phyloP scores from a whole-genome alignment of 352 stramenopile species.

The Phytophthora tubulina region DNA sequence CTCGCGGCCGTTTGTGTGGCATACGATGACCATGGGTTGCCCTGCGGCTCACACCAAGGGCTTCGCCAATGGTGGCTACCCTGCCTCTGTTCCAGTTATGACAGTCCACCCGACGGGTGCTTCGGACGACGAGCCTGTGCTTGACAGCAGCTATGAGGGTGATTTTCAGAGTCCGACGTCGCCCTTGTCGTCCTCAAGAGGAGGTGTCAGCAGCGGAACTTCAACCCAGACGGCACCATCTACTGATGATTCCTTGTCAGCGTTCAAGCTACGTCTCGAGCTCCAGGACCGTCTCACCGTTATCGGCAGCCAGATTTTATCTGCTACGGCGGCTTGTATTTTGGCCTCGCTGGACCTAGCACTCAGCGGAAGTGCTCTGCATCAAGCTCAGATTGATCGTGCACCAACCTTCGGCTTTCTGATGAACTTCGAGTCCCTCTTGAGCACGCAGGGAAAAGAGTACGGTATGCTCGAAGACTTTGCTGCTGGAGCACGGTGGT shows the following conservation, averaged over 20 bases:
- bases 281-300: slow-evolving; percentile 77
- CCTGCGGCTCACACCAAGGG: slow-evolving; percentile 84
- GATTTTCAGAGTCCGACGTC: slow-evolving; percentile 46
- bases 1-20: slow-evolving; percentile 69
- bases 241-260: slow-evolving; percentile 53
- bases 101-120: slow-evolving; percentile 37
- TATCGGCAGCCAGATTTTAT: slow-evolving; percentile 81
- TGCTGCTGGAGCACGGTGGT: slow-evolving; percentile 81
- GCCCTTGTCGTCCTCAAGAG: slow-evolving; percentile 34
- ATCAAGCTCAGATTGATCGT: slow-evolving; percentile 67
- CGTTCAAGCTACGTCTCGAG: slow-evolving; percentile 77
- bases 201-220: slow-evolving; percentile 6
- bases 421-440: slow-evolving; percentile 85
- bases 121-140: slow-evolving; percentile 44
- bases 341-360: slow-evolving; percentile 76
- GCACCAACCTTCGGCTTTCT: slow-evolving; percentile 70
- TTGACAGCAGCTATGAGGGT: slow-evolving; percentile 35
- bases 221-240: slow-evolving; percentile 25
- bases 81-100: slow-evolving; percentile 28
- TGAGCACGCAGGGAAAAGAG: slow-evolving; percentile 95
- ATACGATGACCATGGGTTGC: slow-evolving; percentile 90
- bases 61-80: slow-evolving; percentile 77
- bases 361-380: slow-evolving; percentile 57
- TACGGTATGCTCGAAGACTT: slow-evolving; percentile 96
- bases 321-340: slow-evolving; percentile 72